Evolutionary conservation across 1,284 basidiomycete species (phyloP).

Genomic region (Erythrobasidium hasegawianum): DNA sequence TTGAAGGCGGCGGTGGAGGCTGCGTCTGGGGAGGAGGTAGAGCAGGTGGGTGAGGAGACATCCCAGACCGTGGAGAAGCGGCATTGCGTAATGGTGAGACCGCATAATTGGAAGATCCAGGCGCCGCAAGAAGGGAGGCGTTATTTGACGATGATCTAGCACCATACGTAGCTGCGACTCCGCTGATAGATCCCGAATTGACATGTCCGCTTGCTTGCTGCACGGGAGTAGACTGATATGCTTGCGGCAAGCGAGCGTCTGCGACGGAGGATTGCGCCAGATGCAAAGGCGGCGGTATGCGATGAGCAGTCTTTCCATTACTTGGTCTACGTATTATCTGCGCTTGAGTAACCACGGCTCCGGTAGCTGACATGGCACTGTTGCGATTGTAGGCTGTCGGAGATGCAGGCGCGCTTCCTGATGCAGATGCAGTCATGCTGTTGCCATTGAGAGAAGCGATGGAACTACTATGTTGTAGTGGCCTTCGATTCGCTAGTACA

Average conservation of each 20-base stretch:
- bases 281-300: slow-evolving; percentile 45
- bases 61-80: neutral
- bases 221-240: slow-evolving; percentile 34
- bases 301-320: slow-evolving; percentile 26
- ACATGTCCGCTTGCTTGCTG: neutral
- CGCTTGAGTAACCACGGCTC: slow-evolving; percentile 24
- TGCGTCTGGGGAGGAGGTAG: slow-evolving; percentile 12
- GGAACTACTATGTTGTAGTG: slow-evolving; percentile 14
- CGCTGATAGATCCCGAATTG: neutral
- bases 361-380: neutral
- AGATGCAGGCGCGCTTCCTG: no score
- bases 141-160: slow-evolving; percentile 28
- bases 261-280: slow-evolving; percentile 38
- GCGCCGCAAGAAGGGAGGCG: slow-evolving; percentile 23
- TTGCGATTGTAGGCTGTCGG: neutral
- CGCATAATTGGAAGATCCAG: neutral
- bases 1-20: slow-evolving; percentile 12
- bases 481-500: slow-evolving; percentile 9
- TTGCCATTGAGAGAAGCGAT: slow-evolving; percentile 9
- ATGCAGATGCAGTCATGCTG: neutral
- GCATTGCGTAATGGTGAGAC: slow-evolving; percentile 3
- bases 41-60: slow-evolving; percentile 6
- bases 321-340: slow-evolving; percentile 21
- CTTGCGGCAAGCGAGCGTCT: slow-evolving; percentile 37
- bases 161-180: slow-evolving; percentile 31